Base-by-base conservation (phyloP, 345 rosid genomes). In the Gossypium longicalyx region DNA sequence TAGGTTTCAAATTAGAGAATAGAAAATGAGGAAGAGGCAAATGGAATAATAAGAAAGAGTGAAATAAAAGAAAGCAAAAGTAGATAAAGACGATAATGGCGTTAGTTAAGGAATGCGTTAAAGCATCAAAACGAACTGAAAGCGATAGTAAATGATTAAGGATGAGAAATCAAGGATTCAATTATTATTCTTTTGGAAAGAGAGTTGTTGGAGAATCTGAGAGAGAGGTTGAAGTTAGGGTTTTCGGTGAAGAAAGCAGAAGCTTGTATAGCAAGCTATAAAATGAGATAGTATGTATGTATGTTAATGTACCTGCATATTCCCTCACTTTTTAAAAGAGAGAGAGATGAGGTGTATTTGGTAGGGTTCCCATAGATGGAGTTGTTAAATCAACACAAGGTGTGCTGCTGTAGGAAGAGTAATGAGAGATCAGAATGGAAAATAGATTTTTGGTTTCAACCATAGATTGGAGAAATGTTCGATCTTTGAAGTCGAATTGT, bases 111-210 rank as follows among this genome's bases (percentile, higher is more conserved):
- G 11, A 17, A 16, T 63, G 8, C 12, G 67, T 66, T 66, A 45
- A 66, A 13, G 70, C 70, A 66, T 45, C 70, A 66, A 65, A 34
- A 61, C 48, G 68, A 43, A 66, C 4, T 44, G 70, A 66, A 66
- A 66, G 53, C 34, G 53, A 66, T 12, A n/a, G 53, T 12, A 12
- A 11, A 45, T 45, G 70, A 66, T 66, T 66, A 22, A 22, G 7
- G 34, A 66, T 66, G 16, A 22, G 49, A 44, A 66, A 41, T 2
- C 5, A 43, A 17, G 1, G 15, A 22, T 34, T 34, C 41, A 34
- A 34, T 34, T 34, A 2, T 57, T 19, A 10, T 19, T 1, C 0
- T 2, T 19, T 2, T 45, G 34, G 3, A 66, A 65, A 65, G 70
- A 45, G 70, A 65, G 70, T 44, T 34, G 54, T 66, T 66, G 54